A percentile compares a stretch with the other conserved stretches of the same genome.
These are phyloP conservation scores for Coniochaeta prunicola DNA, from an alignment of 2,329 filamentous ascomycete species.

Conservation along the genomic window DNA sequence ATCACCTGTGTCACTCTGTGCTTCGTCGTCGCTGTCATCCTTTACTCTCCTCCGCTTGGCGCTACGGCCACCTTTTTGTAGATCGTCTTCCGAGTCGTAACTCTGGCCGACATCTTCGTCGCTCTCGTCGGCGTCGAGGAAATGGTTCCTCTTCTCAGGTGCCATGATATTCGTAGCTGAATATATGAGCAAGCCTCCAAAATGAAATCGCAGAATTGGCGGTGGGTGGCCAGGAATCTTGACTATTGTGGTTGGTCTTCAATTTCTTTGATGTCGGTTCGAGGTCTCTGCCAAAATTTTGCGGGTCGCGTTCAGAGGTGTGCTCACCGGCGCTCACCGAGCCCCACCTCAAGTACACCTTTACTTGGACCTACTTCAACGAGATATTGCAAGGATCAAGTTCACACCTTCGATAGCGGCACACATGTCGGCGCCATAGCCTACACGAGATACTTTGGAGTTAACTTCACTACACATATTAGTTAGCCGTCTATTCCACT, in stretches of 20 bases:
- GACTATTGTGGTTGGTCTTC: background rate
- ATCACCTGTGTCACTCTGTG: conserved; percentile 19
- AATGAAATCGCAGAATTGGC: background rate
- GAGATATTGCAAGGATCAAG: no score
- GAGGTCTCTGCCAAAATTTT: background rate
- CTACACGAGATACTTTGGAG: no score
- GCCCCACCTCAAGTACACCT: no score
- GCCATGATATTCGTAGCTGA: conserved; percentile 43
- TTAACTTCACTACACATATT: no score
- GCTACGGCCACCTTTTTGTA: conserved; percentile 56
- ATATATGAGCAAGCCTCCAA: background rate
- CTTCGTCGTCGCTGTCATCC: conserved; percentile 33
- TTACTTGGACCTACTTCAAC: no score
- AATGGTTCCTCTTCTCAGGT: conserved; percentile 64
- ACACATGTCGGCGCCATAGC: no score
- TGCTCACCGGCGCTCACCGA: background rate
- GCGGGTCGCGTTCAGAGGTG: background rate
- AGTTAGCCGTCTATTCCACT: no score
- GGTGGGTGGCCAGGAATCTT: background rate
- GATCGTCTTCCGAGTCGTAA: conserved; percentile 63
- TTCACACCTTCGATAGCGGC: no score
- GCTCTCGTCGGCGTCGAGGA: conserved; percentile 55
- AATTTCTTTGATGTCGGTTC: background rate
- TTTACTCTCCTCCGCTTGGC: conserved; percentile 58
- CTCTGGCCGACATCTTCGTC: conserved; percentile 50